Evolutionary conservation across 1,284 basidiomycete species (phyloP), one percentile per base, ranked within the genome.

Genomic region (Mycena sp.): DNA sequence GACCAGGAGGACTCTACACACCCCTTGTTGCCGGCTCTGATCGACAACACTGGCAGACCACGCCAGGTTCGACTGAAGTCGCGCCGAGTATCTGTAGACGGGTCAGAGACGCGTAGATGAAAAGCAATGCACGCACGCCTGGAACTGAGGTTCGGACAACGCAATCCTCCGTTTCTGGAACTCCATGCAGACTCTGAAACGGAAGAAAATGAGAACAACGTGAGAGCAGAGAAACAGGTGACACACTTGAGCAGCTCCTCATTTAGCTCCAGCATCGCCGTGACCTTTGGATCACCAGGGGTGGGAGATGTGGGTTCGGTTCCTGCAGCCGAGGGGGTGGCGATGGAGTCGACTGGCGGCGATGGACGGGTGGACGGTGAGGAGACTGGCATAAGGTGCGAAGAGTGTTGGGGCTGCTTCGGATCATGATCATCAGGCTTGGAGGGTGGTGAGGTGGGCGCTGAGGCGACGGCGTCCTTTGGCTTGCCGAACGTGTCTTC

Each of bases 31-130:
- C 12, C 30, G 41, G 9, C 19, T 50, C 41, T 80, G 81, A 68
- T 91, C 90, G 35, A 84, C 87, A 28, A 83, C 84, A 21, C 84
- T 81, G 49, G 88, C 88, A 63, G 91, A 76, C 87, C 88, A 92
- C 1, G 82, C 78, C 11, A 92, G 78, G 73, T 92, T 92, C 28
- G 85, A 81, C 69, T 91, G 85, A 41, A 91, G 74, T 61, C 89
- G 83, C 19, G 59, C 58, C 6, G 82, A 73, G 73, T 85, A 90
- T 72, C 89, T 91, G 53, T 44, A 26, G 46, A 50, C 37, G 11
- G 10, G 48, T 40, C 35, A 30, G 41, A 40, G 23, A 17, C 25
- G 30, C n/a, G 26, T 53, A 51, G 25, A 10, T 32, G 37, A 29
- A 19, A 61, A 45, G 43, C 49, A 40, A 56, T 23, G 52, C 10